Evolutionary conservation across 257 asterid genomes (phyloP).

Genomic region (Mentha longifolia): DNA sequence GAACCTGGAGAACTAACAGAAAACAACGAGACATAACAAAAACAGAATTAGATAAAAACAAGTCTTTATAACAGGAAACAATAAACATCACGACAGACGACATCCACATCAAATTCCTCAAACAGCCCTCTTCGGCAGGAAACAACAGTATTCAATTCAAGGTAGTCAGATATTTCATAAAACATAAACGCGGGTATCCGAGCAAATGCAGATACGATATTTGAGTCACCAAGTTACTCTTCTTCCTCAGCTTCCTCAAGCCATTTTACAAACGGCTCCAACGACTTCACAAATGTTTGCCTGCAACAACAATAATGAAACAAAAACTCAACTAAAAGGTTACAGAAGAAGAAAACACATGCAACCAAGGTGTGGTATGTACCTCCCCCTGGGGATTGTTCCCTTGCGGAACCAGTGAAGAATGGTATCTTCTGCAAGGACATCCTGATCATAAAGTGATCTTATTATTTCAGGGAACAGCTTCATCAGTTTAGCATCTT

Average conservation of each 20-base stretch:
- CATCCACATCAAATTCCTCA: constrained; percentile 17
- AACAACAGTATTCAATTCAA: constrained; percentile 4
- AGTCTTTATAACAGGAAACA: background rate
- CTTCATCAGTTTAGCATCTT: constrained; percentile 96
- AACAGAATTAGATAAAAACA: background rate
- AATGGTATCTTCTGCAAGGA: constrained; percentile 93
- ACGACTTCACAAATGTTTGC: constrained; percentile 86
- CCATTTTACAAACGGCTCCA: constrained; percentile 97
- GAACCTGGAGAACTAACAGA: background rate
- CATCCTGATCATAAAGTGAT: constrained; percentile 93
- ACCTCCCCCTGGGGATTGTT: constrained; percentile 95
- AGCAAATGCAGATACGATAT: background rate
- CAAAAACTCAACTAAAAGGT: constrained; percentile 5
- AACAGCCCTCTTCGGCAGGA: constrained; percentile 9
- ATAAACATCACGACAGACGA: background rate
- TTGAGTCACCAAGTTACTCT: constrained; percentile 45
- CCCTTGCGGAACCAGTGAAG: constrained; percentile 98
- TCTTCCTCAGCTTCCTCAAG: constrained; percentile 99
- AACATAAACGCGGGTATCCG: constrained; percentile 12
- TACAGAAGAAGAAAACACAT: constrained; percentile 42
- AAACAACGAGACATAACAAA: background rate
- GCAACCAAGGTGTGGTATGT: background rate
- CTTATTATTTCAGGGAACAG: constrained; percentile 91
- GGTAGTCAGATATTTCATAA: background rate
- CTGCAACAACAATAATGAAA: constrained; percentile 38